phyloP scores from a whole-genome alignment of 2,329 filamentous ascomycete species.

The Epichloe glyceriae region DNA sequence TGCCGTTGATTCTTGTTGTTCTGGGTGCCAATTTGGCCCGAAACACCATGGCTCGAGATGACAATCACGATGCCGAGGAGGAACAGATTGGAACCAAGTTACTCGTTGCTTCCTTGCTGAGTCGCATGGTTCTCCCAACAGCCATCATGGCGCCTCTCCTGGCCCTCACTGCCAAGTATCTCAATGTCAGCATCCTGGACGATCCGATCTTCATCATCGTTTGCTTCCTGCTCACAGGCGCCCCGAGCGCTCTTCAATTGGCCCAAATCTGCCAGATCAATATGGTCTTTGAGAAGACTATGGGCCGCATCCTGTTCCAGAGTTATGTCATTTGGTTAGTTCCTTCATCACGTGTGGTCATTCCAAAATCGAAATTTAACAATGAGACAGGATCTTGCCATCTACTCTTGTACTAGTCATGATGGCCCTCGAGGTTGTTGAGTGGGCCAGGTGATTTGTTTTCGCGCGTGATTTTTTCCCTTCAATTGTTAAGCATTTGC shows the following conservation, averaged over 20 bases:
- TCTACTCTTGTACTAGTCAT: slow-evolving; percentile 86
- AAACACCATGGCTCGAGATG: slow-evolving; percentile 65
- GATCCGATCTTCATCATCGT: slow-evolving; percentile 98
- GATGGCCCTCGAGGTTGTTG: slow-evolving; percentile 80
- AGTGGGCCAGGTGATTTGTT: slow-evolving; percentile 51
- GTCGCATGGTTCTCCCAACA: slow-evolving; percentile 86
- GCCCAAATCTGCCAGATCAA: slow-evolving; percentile 99
- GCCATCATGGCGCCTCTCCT: slow-evolving; percentile 85
- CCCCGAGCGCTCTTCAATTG: slow-evolving; percentile 83
- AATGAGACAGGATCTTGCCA: slow-evolving; percentile 61
- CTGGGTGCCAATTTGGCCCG: slow-evolving; percentile 87
- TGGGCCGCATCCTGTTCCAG: slow-evolving; percentile 87
- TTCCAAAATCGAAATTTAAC: slow-evolving; percentile 15
- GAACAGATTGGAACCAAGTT: slow-evolving; percentile 57
- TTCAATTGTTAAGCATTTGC: background rate
- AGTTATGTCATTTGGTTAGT: slow-evolving; percentile 74
- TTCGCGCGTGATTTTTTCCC: background rate
- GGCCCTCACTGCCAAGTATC: slow-evolving; percentile 75
- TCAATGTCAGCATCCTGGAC: slow-evolving; percentile 86
- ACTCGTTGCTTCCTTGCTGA: slow-evolving; percentile 71
- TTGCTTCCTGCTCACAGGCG: slow-evolving; percentile 89
- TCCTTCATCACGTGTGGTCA: background rate
- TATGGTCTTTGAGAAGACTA: slow-evolving; percentile 85
- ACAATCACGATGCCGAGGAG: slow-evolving; percentile 57
- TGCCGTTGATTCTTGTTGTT: slow-evolving; percentile 89